Evolutionary conservation across 495 filamentous ascomycete genomes (phyloP), one percentile per base, ranked within the genome.

Genomic region (Penicillium pulvis): DNA sequence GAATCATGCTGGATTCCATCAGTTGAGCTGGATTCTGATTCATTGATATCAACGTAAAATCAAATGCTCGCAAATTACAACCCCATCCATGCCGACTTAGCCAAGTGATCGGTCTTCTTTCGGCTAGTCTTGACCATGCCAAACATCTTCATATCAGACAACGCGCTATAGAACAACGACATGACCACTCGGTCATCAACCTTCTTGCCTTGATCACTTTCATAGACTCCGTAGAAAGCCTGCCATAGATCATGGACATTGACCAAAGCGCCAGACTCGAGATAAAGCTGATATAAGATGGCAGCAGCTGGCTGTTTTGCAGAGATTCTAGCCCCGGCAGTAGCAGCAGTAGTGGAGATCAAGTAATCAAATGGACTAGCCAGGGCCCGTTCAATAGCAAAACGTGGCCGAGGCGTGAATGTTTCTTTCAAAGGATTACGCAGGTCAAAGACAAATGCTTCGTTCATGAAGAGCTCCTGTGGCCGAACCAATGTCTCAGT

Each of bases 191-290:
- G 77, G 48, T 75, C 66, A 60, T 81, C 68, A 39, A 79, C 75
- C 19, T 78, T 74, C 7, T 82, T 75, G 1, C 75, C 75, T 12
- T 83, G 77, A 6, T 88, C 87, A 9, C 83, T 84, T 33, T 87
- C 86, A 44, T 93, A 79, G 9, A 96, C 84, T 6, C 85, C 85
- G 58, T 85, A 82, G 69, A 96, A 98, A 2, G 94, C 91, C 23
- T 88, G 84, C 91, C 91, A 97, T 23, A 98, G 71, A 72, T 98
- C 94, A 44, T 86, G 86, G 6, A 90, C 85, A 68, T 98, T 98
- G 64, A 98, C 86, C 47, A 97, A 72, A 6, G 87, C 81, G 5
- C 93, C 93, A 1, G 92, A 90, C 74, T 98, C 93, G 17, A 93
- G 82, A 70, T 96, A 97, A 28, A 97, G 75, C 57, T 95, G 91